These are phyloP conservation scores for Myxozyma nipponensis DNA, from an alignment of 805 yeast genomes.

Conservation along the genomic window DNA sequence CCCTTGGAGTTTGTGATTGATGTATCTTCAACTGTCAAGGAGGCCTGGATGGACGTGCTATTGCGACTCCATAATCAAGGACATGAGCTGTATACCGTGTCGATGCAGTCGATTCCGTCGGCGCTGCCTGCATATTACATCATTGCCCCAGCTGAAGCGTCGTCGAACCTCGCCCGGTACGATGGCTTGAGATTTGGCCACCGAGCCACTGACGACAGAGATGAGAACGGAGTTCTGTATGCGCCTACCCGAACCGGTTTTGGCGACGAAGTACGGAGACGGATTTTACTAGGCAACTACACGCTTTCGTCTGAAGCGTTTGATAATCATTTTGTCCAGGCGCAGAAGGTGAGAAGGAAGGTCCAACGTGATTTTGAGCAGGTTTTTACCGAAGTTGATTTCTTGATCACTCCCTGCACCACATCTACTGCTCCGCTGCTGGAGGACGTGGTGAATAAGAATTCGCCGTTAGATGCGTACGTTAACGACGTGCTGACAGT, in stretches of 20 bases:
- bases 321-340: slow-evolving; percentile 69
- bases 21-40: slow-evolving; percentile 46
- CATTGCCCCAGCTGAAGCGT: slow-evolving; percentile 87
- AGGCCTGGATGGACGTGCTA: slow-evolving; percentile 48
- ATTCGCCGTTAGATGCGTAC: slow-evolving; percentile 52
- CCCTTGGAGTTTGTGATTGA: slow-evolving; percentile 61
- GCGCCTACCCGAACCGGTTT: slow-evolving; percentile 58
- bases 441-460: slow-evolving; percentile 42
- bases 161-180: slow-evolving; percentile 82
- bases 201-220: slow-evolving; percentile 40
- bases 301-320: slow-evolving; percentile 73
- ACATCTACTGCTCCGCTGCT: slow-evolving; percentile 58
- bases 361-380: slow-evolving; percentile 63
- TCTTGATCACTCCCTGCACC: slow-evolving; percentile 66
- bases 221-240: slow-evolving; percentile 41
- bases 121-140: slow-evolving; percentile 82
- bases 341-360: slow-evolving; percentile 59
- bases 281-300: slow-evolving; percentile 83
- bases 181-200: slow-evolving; percentile 88
- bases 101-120: slow-evolving; percentile 63
- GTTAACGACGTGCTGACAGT: slow-evolving; percentile 81
- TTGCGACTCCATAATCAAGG: slow-evolving; percentile 46
- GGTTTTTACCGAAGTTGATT: slow-evolving; percentile 62
- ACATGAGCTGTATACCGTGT: slow-evolving; percentile 56
- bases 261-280: slow-evolving; percentile 77